A percentile compares a stretch with the other conserved stretches of the same genome.
Conservation (phyloP, 176 grass and related monocot species). For the Pontederia paniculata region DNA sequence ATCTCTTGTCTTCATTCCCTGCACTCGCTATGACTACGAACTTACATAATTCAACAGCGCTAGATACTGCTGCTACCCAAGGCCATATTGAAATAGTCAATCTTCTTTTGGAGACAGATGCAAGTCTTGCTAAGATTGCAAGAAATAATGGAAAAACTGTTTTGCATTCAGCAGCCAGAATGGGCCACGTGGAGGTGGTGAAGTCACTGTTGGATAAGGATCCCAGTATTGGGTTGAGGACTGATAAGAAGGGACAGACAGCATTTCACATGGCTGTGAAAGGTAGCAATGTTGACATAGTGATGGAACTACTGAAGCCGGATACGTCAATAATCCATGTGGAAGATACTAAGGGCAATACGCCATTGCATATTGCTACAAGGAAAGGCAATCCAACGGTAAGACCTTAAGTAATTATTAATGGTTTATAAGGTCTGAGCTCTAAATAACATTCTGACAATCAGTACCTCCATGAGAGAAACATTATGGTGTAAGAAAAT, state of each 20-base stretch:
- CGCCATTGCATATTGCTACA: conserved; percentile 9
- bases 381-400: conserved; percentile 1
- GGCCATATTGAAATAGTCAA: conserved; percentile 6
- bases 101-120: conserved; percentile 7
- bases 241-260: conserved; percentile 11
- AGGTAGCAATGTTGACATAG: not conserved
- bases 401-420: not conserved
- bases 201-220: conserved; percentile 1
- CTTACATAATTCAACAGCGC: conserved; percentile 3
- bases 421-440: not conserved
- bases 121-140: conserved; percentile 4
- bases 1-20: conserved; percentile 1
- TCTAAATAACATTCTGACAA: not conserved
- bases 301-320: conserved; percentile 1
- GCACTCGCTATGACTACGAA: conserved; percentile 14
- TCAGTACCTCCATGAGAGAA: too few relatives aligned
- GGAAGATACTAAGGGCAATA: conserved; percentile 2
- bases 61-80: conserved; percentile 1
- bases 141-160: conserved; percentile 9
- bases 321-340: conserved; percentile 3
- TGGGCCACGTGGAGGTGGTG: conserved; percentile 1
- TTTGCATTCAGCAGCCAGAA: conserved; percentile 9
- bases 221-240: not conserved
- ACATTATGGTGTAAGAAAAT: too few relatives aligned
- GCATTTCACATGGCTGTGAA: conserved; percentile 10